These are phyloP conservation scores for Cichorium intybus DNA, from an alignment of 140 eudicot genomes.

Conservation along the genomic window DNA sequence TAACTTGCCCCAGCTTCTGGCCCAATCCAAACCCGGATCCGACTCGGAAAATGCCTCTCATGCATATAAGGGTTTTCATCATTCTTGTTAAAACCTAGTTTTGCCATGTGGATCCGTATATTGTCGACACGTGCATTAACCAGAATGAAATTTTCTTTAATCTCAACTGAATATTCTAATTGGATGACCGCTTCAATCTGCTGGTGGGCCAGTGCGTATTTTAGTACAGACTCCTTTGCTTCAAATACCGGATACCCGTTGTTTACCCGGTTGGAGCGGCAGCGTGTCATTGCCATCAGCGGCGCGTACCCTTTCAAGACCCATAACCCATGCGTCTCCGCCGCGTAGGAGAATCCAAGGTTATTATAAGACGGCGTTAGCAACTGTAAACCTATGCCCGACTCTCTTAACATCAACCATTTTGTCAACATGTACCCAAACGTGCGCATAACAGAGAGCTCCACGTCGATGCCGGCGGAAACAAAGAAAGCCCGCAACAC, in stretches of 20 bases:
- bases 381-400: slow-evolving; percentile 60
- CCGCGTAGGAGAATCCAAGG: slow-evolving; percentile 68
- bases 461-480: slow-evolving; percentile 70
- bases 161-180: slow-evolving; percentile 65
- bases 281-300: slow-evolving; percentile 49
- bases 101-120: slow-evolving; percentile 69
- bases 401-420: slow-evolving; percentile 59
- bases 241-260: slow-evolving; percentile 27
- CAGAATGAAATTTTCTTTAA: slow-evolving; percentile 46
- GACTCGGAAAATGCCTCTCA: slow-evolving; percentile 79
- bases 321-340: slow-evolving; percentile 81
- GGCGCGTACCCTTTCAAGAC: slow-evolving; percentile 72
- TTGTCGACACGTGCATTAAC: slow-evolving; percentile 77
- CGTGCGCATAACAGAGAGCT: slow-evolving; percentile 70
- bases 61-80: slow-evolving; percentile 34
- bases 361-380: slow-evolving; percentile 45
- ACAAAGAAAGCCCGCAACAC: slow-evolving; percentile 57
- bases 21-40: slow-evolving; percentile 79
- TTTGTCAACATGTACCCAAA: slow-evolving; percentile 83
- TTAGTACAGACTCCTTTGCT: slow-evolving; percentile 68
- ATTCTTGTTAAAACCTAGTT: slow-evolving; percentile 56
- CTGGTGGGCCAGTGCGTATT: slow-evolving; percentile 83
- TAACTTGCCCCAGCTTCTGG: slow-evolving; percentile 81
- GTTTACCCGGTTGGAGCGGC: slow-evolving; percentile 7
- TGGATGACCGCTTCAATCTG: slow-evolving; percentile 80